Percentiles rank a stretch among this genome's conserved stretches.
phyloP scores from a whole-genome alignment of 2,329 filamentous ascomycete species.

The Penicillium concentricum region DNA sequence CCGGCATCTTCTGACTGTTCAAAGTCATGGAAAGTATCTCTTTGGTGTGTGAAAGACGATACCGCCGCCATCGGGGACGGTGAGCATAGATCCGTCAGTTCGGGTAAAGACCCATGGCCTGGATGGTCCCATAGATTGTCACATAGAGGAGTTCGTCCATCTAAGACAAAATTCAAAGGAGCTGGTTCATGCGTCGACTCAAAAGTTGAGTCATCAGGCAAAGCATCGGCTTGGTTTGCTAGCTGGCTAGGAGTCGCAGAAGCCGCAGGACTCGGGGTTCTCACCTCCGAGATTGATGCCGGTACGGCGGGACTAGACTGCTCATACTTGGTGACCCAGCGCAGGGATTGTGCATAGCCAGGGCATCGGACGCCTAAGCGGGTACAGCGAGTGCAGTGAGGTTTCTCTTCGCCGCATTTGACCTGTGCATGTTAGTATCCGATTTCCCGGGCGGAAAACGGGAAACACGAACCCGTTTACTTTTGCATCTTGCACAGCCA shows the following conservation, averaged over 20 bases:
- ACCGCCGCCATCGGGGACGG: slow-evolving; percentile 22
- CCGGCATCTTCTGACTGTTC: slow-evolving; percentile 18
- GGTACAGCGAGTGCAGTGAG: slow-evolving; percentile 39
- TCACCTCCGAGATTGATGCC: slow-evolving; percentile 11
- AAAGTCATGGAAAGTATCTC: slow-evolving; percentile 20
- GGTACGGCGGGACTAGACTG: slow-evolving; percentile 16
- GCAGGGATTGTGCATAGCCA: slow-evolving; percentile 38
- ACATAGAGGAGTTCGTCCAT: slow-evolving; percentile 22
- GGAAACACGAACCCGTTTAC: slow-evolving; percentile 35
- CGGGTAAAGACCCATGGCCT: slow-evolving; percentile 30
- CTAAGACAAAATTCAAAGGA: slow-evolving; percentile 12
- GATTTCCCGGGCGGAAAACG: not conserved
- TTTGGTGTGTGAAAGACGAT: slow-evolving; percentile 14
- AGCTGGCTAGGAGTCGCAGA: slow-evolving; percentile 14
- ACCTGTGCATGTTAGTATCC: slow-evolving; percentile 25
- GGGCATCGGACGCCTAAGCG: slow-evolving; percentile 39
- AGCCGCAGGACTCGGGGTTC: slow-evolving; percentile 12
- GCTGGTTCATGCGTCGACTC: slow-evolving; percentile 2
- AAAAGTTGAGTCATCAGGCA: slow-evolving; percentile 6
- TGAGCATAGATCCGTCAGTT: slow-evolving; percentile 33
- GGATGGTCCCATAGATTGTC: slow-evolving; percentile 35
- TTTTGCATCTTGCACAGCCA: slow-evolving; percentile 44
- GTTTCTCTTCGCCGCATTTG: slow-evolving; percentile 43
- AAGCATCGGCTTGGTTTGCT: not conserved
- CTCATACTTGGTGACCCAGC: slow-evolving; percentile 39